Evolutionary conservation across 2,329 filamentous ascomycete species (phyloP), one percentile per base, ranked within the genome.

Genomic region (Sporothrix pseudoabietina): DNA sequence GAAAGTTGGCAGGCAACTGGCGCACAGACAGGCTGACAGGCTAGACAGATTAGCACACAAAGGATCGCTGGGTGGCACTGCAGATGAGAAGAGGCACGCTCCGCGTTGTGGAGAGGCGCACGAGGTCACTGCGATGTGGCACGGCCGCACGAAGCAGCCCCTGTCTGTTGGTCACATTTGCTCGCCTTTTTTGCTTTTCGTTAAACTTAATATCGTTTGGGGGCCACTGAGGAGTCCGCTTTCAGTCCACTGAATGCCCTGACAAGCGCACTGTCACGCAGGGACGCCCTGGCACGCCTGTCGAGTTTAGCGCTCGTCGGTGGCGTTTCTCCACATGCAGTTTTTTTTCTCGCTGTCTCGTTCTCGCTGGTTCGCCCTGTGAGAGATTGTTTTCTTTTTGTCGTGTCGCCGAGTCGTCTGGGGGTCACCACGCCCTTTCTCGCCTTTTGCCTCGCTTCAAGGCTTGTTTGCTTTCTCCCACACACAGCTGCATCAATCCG

Each of bases 31-130:
- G 52, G 39, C 22, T 8, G n/a, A 22, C 35, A 30, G 61, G 30
- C 59, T 65, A 44, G n/a, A 22, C 35, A 30, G 61, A 47, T 35
- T 65, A 44, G 59, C 59, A 47, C 44, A 49, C 61, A 66, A 8
- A 47, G 61, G 61, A 65, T 65, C 39, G 39, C 39, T 65, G 61
- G 55, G 61, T 66, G 61, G 61, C 61, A 66, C 61, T 47, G 39
- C 35, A 44, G n/a, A 22, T 30, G 61, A 22, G 12, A n/a, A 30
- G 39, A 44, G 61, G 61, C 14, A 66, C 61, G n/a, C n/a, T 66
- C 61, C 61, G 61, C 32, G 6, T 22, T 9, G n/a, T 14, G 39
- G 61, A 16, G 14, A 8, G 9, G 2, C 10, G 61, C 61, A 66
- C 61, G 61, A 47, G 22, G 39, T 66, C 39, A 30, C 61, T 8